These are phyloP conservation scores for Hanseniaspora taiwanica DNA, from an alignment of 805 yeast genomes.

Conservation along the genomic window DNA sequence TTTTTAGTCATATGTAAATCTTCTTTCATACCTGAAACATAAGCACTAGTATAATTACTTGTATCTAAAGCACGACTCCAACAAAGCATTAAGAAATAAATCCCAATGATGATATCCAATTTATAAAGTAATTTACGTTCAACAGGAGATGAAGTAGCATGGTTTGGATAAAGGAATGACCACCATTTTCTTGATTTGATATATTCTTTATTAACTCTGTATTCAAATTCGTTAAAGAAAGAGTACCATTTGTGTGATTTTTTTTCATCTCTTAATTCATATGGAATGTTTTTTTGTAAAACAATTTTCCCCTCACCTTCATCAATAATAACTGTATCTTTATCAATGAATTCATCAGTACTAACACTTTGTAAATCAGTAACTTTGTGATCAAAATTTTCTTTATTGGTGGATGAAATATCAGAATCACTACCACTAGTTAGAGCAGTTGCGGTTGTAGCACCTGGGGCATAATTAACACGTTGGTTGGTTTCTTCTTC, in stretches of 20 bases:
- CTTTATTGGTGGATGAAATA: no score
- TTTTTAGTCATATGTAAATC: constrained; percentile 47
- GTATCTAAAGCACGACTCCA: constrained; percentile 59
- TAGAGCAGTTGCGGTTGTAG: no score
- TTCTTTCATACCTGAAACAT: constrained; percentile 50
- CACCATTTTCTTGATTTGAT: constrained; percentile 21
- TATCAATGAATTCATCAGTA: background rate
- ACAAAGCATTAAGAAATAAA: constrained; percentile 45
- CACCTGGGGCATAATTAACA: background rate
- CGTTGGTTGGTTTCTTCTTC: background rate
- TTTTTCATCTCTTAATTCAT: constrained; percentile 28
- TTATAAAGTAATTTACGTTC: constrained; percentile 35
- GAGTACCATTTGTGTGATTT: constrained; percentile 26
- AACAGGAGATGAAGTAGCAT: constrained; percentile 28
- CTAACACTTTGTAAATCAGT: background rate
- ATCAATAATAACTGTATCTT: constrained; percentile 1
- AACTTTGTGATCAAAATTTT: background rate
- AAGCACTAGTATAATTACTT: constrained; percentile 51
- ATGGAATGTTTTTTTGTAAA: constrained; percentile 21
- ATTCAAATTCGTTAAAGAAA: background rate
- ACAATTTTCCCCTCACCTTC: constrained; percentile 2
- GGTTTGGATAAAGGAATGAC: constrained; percentile 23
- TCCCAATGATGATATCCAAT: constrained; percentile 41
- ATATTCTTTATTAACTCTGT: background rate
- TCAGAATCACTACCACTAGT: no score